Base-by-base conservation (phyloP, 208 protist species). In the Leishmania guyanensis region DNA sequence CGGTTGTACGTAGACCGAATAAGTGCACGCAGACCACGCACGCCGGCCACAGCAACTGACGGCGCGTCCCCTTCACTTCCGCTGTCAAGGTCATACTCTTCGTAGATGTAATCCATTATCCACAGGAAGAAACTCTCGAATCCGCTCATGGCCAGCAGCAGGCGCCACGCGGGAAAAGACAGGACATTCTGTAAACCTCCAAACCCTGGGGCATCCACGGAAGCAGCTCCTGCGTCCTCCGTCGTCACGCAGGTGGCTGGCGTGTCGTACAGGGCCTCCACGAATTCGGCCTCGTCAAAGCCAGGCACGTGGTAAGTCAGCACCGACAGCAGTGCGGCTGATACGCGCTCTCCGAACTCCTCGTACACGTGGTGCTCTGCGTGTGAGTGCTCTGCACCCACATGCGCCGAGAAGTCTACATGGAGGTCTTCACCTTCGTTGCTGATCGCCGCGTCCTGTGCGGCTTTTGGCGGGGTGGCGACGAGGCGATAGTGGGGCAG, bases 71-170 rank as follows among this genome's bases (percentile, higher is more conserved):
- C 83, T 53, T 75, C 83, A 5, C 64, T 77, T 51, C 77, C 60
- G 9, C 70, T 22, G 60, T 80, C 86, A 68, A 93, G 80, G 56
- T 92, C 84, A 81, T 95, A 96, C 79, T 96, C 92, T 79, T 96
- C 94, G 17, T 86, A 84, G 68, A 96, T 92, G 83, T 95, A 96
- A 78, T 96, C 93, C 85, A 93, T 88, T 89, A 97, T 94, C 87
- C 91, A 94, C 9, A 48, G 73, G 74, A 91, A 93, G 78, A 97
- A 97, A 77, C 88, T 85, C 62, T 95, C 87, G 84, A 96, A 97
- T 75, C 86, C 88, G 70, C 88, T 95, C 78, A 96, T 94, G 6
- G 93, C 88, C 46, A 93, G 85, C 60, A 97, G 73, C 22, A 97
- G 78, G 36, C 92, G 89, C 91, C 93, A 95, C 50, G 93, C 91